Evolutionary conservation across 495 filamentous ascomycete species (phyloP).

Genomic region (Trypethelium eluteriae): DNA sequence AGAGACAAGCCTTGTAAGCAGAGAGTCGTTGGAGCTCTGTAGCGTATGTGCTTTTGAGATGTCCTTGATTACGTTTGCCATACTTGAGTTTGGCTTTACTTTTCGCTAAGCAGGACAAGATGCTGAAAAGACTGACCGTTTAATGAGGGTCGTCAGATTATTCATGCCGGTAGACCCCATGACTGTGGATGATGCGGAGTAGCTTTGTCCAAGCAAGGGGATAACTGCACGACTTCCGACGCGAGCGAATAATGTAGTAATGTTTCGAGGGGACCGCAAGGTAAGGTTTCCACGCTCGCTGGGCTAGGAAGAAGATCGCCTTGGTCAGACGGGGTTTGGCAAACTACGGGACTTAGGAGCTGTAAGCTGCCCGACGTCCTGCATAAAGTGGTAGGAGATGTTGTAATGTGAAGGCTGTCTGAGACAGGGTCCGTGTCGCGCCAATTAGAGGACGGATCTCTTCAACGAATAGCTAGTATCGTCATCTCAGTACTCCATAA

Average conservation of each 20-base stretch:
- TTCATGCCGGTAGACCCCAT: conserved; percentile 72
- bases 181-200: conserved; percentile 6
- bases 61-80: conserved; percentile 21
- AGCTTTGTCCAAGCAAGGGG: conserved; percentile 10
- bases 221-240: background rate
- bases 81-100: background rate
- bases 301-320: too few relatives aligned
- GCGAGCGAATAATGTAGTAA: background rate
- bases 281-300: too few relatives aligned
- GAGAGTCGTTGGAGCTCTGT: conserved; percentile 16
- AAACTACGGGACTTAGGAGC: too few relatives aligned
- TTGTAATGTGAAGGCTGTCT: too few relatives aligned
- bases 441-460: too few relatives aligned
- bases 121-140: conserved; percentile 54
- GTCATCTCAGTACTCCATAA: too few relatives aligned
- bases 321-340: too few relatives aligned
- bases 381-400: too few relatives aligned
- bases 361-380: too few relatives aligned
- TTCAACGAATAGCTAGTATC: too few relatives aligned
- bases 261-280: too few relatives aligned
- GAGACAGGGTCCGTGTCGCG: too few relatives aligned
- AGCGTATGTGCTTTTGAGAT: background rate
- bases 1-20: conserved; percentile 41
- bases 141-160: conserved; percentile 94
- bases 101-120: background rate